phyloP scores from a whole-genome alignment of 768 basidiomycete species.

The Trametes elegans region DNA sequence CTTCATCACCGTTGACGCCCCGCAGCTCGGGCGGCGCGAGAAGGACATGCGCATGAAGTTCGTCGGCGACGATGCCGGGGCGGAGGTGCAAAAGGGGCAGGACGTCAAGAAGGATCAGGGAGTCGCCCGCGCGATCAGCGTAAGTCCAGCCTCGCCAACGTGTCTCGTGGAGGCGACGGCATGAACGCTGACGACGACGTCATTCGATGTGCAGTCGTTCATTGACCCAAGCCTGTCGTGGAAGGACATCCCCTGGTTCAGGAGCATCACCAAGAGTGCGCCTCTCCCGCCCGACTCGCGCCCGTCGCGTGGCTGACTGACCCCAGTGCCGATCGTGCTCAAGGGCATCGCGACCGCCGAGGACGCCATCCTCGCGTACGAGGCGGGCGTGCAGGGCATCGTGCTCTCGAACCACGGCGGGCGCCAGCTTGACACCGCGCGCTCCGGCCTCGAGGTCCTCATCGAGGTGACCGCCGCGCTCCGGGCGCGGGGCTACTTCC shows the following conservation, averaged over 20 bases:
- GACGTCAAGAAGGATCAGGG: slow-evolving; percentile 47
- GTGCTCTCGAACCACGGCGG: slow-evolving; percentile 90
- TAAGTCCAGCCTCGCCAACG: slow-evolving; percentile 34
- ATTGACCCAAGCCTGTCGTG: slow-evolving; percentile 91
- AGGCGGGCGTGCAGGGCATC: slow-evolving; percentile 67
- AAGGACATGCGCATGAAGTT: slow-evolving; percentile 51
- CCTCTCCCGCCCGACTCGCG: no score
- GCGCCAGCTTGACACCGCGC: slow-evolving; percentile 64
- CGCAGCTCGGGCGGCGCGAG: slow-evolving; percentile 90
- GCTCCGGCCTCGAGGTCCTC: slow-evolving; percentile 88
- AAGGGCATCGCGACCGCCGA: slow-evolving; percentile 86
- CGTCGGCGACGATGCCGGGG: slow-evolving; percentile 57
- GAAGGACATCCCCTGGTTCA: slow-evolving; percentile 74
- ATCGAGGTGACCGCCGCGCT: slow-evolving; percentile 80
- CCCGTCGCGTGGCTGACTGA: no score
- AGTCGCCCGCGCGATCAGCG: slow-evolving; percentile 90
- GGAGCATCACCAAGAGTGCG: slow-evolving; percentile 54
- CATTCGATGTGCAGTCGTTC: slow-evolving; percentile 58
- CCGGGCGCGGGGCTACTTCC: slow-evolving; percentile 62
- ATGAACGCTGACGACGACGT: no score
- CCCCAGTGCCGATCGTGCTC: slow-evolving; percentile 87
- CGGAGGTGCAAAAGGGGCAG: slow-evolving; percentile 46
- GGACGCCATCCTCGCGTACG: slow-evolving; percentile 86
- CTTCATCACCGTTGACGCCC: slow-evolving; percentile 97
- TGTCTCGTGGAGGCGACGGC: slow-evolving; percentile 33